Base-by-base conservation (phyloP, 2,329 filamentous ascomycete genomes). In the Mycosphaerella sp. region DNA sequence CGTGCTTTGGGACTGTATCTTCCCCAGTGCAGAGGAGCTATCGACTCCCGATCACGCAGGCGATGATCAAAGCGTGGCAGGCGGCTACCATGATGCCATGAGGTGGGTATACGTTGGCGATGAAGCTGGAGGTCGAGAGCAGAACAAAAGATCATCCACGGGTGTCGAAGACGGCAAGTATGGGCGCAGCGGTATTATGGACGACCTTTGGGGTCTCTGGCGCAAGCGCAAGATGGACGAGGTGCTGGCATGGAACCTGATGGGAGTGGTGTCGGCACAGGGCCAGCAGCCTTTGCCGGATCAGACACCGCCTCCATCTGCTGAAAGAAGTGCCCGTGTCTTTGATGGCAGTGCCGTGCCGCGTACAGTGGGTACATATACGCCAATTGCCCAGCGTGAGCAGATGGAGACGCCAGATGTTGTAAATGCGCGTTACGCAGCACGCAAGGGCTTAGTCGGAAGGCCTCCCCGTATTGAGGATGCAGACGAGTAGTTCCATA, bases 1-100 rank as follows among this genome's bases (percentile, higher is more conserved):
- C 7, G 93, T 97, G 13, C 79, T 98, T 5, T 97, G 91, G 91
- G 89, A 97, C 71, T 97, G 91, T 70, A 77, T 94, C 30, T 98
- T 96, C 69, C 88, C 88, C 0, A 71, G 72, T 40, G 54, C 56
- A 5, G 64, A 75, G 52, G 69, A 71, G 25, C 64, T 68, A 37
- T 59, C 62, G 10, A 68, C 71, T 41, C 65, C 67, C 1, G 68
- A 73, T 41, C 60, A 64, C 58, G 60, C 60, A 2, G 41, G 46
- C 14, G 54, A 47, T 35, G 63, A 66, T n/a, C 65, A 73, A 60
- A 70, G 71, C 27, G 66, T 66, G 44, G 42, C 43, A 25, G 68
- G 75, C 21, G 58, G 60, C 2, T 65, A 66, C 44, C 71, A 75
- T 36, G 84, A 93, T 66, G 75, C 78, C 0, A 66, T 96, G 50